phyloP scores from a whole-genome alignment of 148 eudicot genomes.

The Vaccinium myrtillus region DNA sequence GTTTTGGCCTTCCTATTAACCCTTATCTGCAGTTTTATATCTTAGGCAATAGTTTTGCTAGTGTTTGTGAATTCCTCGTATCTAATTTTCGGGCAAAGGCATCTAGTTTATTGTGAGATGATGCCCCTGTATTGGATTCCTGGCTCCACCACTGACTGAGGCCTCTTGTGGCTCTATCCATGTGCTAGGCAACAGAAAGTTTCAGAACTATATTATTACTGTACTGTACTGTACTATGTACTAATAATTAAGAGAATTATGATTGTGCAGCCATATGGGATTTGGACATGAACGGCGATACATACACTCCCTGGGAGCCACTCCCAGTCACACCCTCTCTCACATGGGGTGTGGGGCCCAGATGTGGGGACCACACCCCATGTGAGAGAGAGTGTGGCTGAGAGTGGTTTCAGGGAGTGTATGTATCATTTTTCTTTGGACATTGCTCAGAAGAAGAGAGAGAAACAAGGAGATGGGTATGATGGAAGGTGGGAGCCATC shows the following conservation, averaged over 20 bases:
- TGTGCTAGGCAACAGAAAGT: slow-evolving; percentile 10
- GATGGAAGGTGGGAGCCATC: slow-evolving; percentile 5
- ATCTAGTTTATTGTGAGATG: no score
- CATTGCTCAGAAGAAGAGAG: background rate
- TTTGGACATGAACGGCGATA: no score
- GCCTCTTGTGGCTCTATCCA: slow-evolving; percentile 11
- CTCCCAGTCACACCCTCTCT: no score
- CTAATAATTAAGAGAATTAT: background rate
- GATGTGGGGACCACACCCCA: no score
- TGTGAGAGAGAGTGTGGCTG: no score
- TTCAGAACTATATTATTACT: background rate
- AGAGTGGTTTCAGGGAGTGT: no score
- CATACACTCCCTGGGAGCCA: no score
- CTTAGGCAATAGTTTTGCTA: background rate
- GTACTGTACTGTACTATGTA: background rate
- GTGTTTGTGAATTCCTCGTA: background rate
- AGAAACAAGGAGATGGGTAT: slow-evolving; percentile 15
- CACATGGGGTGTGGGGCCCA: no score
- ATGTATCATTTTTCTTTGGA: no score
- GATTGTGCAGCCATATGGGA: background rate
- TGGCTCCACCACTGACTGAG: no score
- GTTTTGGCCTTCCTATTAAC: background rate
- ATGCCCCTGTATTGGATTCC: no score
- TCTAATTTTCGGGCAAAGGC: no score
- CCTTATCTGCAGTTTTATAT: background rate